phyloP scores from a whole-genome alignment of 306 rosid genomes.

The Coriaria nepalensis region DNA sequence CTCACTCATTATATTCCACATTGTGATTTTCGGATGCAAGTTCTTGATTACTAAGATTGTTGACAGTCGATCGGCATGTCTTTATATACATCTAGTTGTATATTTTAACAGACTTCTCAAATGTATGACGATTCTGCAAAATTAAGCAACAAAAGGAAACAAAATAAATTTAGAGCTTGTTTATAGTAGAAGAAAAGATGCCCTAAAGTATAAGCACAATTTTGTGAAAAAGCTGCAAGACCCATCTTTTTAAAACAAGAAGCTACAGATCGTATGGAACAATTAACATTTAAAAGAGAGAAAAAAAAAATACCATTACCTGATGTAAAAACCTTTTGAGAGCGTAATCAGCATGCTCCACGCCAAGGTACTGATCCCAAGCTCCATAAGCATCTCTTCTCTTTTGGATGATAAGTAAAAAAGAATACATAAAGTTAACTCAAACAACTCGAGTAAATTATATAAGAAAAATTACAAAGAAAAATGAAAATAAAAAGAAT shows the following conservation, averaged over 20 bases:
- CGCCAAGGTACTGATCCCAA: slow-evolving; percentile 98
- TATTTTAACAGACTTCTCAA: slow-evolving; percentile 74
- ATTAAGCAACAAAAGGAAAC: neutral
- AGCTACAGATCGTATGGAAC: no score
- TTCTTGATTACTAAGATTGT: no score
- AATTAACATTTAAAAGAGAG: no score
- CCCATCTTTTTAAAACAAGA: no score
- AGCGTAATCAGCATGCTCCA: slow-evolving; percentile 73
- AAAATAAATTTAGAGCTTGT: neutral
- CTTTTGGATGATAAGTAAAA: no score
- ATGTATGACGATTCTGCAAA: slow-evolving; percentile 70
- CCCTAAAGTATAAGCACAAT: no score
- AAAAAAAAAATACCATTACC: no score
- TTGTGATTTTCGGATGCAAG: no score
- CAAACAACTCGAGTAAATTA: slow-evolving; percentile 1
- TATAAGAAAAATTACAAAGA: neutral
- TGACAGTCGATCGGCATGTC: slow-evolving; percentile 10
- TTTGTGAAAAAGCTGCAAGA: no score
- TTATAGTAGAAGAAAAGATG: neutral
- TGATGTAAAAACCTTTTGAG: slow-evolving; percentile 69
- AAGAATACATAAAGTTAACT: no score
- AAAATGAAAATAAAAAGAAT: neutral
- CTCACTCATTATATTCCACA: slow-evolving; percentile 14
- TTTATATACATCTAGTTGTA: slow-evolving; percentile 41
- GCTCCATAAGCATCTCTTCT: slow-evolving; percentile 86